A percentile compares a stretch with the other conserved stretches of the same genome.
phyloP scores from a whole-genome alignment of 257 asterid species.

The Solanum tacnaense region DNA sequence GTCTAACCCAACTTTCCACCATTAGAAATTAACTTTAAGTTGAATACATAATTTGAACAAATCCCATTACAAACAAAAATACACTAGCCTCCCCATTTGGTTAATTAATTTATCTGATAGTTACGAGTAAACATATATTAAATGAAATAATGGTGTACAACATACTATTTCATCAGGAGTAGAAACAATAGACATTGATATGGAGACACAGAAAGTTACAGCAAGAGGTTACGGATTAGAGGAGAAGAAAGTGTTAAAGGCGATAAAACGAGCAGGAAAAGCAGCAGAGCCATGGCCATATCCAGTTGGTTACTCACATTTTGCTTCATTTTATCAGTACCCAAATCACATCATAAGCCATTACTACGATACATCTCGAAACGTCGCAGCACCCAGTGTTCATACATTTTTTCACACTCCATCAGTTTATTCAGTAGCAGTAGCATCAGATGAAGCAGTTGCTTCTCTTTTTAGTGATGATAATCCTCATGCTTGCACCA shows the following conservation, averaged over 20 bases:
- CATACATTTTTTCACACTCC: slow-evolving; percentile 89
- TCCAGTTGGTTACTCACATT: slow-evolving; percentile 53
- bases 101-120: neutral
- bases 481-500: slow-evolving; percentile 79
- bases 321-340: slow-evolving; percentile 74
- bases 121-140: neutral
- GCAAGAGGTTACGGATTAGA: slow-evolving; percentile 62
- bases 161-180: slow-evolving; percentile 34
- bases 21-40: neutral
- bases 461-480: slow-evolving; percentile 91
- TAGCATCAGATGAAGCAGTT: slow-evolving; percentile 80
- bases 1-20: neutral
- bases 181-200: slow-evolving; percentile 77
- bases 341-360: slow-evolving; percentile 68
- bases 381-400: slow-evolving; percentile 44
- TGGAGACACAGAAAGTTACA: slow-evolving; percentile 79
- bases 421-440: slow-evolving; percentile 67
- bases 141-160: neutral
- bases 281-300: slow-evolving; percentile 99
- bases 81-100: neutral
- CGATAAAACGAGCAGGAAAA: slow-evolving; percentile 73
- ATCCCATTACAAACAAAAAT: neutral
- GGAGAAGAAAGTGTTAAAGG: slow-evolving; percentile 63
- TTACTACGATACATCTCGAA: slow-evolving; percentile 62
- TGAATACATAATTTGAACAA: neutral